Evolutionary conservation across 352 stramenopile species (phyloP).

Genomic region (Elongisporangium senticosum): DNA sequence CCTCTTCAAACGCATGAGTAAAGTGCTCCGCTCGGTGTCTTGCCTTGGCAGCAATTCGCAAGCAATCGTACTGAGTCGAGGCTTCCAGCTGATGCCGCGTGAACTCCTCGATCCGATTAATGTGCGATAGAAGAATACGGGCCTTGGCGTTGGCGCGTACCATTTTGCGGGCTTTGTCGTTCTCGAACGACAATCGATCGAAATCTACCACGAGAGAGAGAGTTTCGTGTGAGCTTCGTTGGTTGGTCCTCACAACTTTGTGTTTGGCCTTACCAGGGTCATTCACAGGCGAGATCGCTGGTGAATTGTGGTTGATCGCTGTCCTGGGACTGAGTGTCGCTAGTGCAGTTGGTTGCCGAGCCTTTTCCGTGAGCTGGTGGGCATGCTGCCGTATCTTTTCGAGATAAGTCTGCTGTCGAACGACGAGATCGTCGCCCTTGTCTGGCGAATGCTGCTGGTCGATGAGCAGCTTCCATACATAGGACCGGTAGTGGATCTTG

Average conservation of each 20-base stretch:
- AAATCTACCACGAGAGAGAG: constrained; percentile 4
- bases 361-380: constrained; percentile 21
- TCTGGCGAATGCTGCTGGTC: constrained; percentile 2
- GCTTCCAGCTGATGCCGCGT: constrained; percentile 29
- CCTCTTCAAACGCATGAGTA: constrained; percentile 28
- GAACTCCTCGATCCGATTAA: constrained; percentile 41
- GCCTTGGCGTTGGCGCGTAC: constrained; percentile 28
- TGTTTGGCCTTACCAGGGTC: not conserved
- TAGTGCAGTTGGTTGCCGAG: constrained; percentile 2
- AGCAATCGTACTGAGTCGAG: constrained; percentile 23
- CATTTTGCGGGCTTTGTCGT: constrained; percentile 41
- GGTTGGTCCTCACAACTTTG: not conserved
- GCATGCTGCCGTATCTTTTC: constrained; percentile 36
- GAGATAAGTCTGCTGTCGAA: constrained; percentile 43
- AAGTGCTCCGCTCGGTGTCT: constrained; percentile 41
- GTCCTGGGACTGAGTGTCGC: not conserved
- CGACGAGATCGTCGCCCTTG: constrained; percentile 28
- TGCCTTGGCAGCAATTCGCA: constrained; percentile 39
- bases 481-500: constrained; percentile 33
- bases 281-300: not conserved
- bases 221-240: constrained; percentile 2
- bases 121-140: constrained; percentile 35
- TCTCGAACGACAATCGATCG: constrained; percentile 40
- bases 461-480: constrained; percentile 26
- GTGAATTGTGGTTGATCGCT: not conserved